A percentile compares a stretch with the other conserved stretches of the same genome.
phyloP scores from a whole-genome alignment of 306 rosid species.

The Neltuma alba region DNA sequence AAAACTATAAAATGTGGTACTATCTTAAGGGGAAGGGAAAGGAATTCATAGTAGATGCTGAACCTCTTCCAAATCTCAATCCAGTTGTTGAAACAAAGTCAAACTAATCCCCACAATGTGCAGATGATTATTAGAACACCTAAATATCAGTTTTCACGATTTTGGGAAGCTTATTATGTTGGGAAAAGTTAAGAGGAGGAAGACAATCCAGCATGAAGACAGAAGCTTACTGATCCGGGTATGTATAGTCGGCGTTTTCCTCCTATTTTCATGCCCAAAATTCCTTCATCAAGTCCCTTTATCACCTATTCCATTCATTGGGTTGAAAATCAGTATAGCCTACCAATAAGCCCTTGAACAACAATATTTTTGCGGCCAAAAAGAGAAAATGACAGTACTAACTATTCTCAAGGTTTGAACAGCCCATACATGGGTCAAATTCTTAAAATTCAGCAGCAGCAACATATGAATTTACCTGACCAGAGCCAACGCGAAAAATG shows the following conservation, averaged over 20 bases:
- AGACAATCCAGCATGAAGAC: slow-evolving; percentile 23
- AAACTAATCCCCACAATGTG: not conserved
- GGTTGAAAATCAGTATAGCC: slow-evolving; percentile 34
- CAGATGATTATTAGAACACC: not conserved
- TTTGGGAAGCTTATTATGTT: slow-evolving; percentile 12
- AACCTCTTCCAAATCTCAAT: slow-evolving; percentile 2
- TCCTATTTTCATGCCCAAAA: slow-evolving; percentile 83
- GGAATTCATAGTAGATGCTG: not conserved
- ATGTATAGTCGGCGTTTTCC: slow-evolving; percentile 91
- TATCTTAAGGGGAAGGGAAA: not conserved
- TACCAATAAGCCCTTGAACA: not conserved
- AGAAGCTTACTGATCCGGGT: slow-evolving; percentile 84
- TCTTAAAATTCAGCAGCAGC: slow-evolving; percentile 17
- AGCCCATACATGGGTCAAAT: not conserved
- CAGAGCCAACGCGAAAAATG: slow-evolving; percentile 90
- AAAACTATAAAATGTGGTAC: not conserved
- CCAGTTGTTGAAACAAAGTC: slow-evolving; percentile 14
- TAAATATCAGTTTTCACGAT: not conserved
- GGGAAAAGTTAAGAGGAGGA: slow-evolving; percentile 20
- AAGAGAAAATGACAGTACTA: slow-evolving; percentile 4
- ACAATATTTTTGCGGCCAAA: not conserved
- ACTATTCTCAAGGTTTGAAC: slow-evolving; percentile 21
- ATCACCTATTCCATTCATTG: slow-evolving; percentile 71
- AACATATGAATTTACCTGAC: slow-evolving; percentile 60
- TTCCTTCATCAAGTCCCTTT: slow-evolving; percentile 97